Evolutionary conservation across 441 rosid genomes (phyloP).

Genomic region (Pelargonium fulgidum): DNA sequence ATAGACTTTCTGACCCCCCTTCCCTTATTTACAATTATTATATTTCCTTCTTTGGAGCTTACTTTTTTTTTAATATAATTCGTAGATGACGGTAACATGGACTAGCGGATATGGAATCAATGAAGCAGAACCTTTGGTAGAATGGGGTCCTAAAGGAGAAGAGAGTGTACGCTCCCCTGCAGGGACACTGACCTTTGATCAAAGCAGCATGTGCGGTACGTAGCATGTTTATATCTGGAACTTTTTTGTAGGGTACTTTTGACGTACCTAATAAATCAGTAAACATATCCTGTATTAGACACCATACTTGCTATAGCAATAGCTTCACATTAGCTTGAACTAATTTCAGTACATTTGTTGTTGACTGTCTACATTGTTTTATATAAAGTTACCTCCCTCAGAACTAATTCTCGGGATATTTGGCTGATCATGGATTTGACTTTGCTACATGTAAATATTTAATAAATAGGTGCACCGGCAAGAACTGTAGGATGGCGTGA

Average conservation of each 20-base stretch:
- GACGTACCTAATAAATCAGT: background rate
- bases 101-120: constrained; percentile 76
- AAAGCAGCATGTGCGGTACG: constrained; percentile 89
- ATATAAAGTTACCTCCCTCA: too few species aligned
- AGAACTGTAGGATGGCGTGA: constrained; percentile 93
- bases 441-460: background rate
- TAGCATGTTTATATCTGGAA: background rate
- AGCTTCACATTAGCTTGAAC: too few species aligned
- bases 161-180: constrained; percentile 51
- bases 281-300: background rate
- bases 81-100: constrained; percentile 94
- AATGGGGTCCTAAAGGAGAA: constrained; percentile 57
- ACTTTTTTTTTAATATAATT: constrained; percentile 9
- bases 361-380: too few species aligned
- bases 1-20: too few species aligned
- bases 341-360: too few species aligned
- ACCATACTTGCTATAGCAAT: too few species aligned
- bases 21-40: too few species aligned
- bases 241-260: background rate
- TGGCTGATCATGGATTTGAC: background rate
- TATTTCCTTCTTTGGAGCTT: too few species aligned
- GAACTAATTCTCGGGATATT: too few species aligned
- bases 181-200: constrained; percentile 66
- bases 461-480: constrained; percentile 69
- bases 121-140: constrained; percentile 78